Evolutionary conservation across 371 early-diverging fungal genomes (phyloP), one percentile per base, ranked within the genome.

Genomic region (Mucor velutinosus): DNA sequence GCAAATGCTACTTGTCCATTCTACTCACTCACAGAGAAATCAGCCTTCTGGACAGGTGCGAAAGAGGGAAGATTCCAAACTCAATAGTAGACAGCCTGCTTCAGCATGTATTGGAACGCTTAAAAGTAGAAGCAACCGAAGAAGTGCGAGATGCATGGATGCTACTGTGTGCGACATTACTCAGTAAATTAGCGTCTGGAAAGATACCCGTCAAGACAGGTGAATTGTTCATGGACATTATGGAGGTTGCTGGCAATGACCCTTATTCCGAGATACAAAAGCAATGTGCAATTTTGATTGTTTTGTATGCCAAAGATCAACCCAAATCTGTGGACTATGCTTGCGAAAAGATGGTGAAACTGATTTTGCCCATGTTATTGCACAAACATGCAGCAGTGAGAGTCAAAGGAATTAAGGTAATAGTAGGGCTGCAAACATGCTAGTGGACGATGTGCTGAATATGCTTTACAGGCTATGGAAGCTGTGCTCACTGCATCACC

Each of bases 371-470:
- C 8, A 35, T 76, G 1, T 33, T 79, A 11, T 17, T 60, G 0
- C 77, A 79, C 61, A 70, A 71, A 51, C 77, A 76, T 61, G 61
- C 73, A 3, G 66, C 73, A 11, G 66, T 77, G 2, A 67, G 80
- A 29, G 67, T 61, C 15, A 35, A 62, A n/a, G 80, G 77, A 29
- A 69, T 76, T n/a, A 64, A 75, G 72, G 77, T 71, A 73, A 10
- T 7, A n/a, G 3, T 32, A n/a, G n/a, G n/a, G 56, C 3, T 10
- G 17, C 8, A n/a, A 10, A n/a, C 6, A 10, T 17, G 2, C 4
- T 29, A 19, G 7, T 29, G 7, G 33, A 12, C 3, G 8, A 17
- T 32, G 25, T 19, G 33, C 5, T 33, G 2, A 32, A 7, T 7
- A 35, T 7, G 29, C 17, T 17, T 7, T 58, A 23, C 7, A 67